Conservation (phyloP, 2,329 filamentous ascomycete species). For the Exophiala alcalophila region DNA sequence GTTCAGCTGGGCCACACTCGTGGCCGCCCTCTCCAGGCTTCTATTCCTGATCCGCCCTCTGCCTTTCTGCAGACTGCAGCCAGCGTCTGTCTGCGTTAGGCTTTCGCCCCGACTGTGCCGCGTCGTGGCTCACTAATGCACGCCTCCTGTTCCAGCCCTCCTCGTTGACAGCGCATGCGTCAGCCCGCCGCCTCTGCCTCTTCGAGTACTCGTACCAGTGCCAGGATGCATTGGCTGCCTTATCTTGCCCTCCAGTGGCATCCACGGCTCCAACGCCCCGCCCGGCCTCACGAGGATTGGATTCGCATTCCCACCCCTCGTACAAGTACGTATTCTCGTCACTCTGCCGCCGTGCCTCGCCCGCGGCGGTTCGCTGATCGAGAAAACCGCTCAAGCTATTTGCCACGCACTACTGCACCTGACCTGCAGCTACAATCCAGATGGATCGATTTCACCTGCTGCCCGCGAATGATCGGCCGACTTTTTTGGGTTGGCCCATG, state of each 20-base stretch:
- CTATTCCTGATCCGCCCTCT: conserved; percentile 21
- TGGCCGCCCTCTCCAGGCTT: conserved; percentile 10
- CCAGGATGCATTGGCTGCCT: conserved; percentile 26
- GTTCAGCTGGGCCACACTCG: conserved; percentile 11
- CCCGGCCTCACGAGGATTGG: background rate
- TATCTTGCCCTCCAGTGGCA: conserved; percentile 12
- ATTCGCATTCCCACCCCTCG: too few relatives aligned
- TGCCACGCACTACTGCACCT: conserved; percentile 18
- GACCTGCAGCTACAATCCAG: conserved; percentile 10
- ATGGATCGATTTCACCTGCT: background rate
- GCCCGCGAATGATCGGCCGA: conserved; percentile 1
- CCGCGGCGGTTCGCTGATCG: conserved; percentile 9
- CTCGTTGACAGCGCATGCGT: conserved; percentile 24
- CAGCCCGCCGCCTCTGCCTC: conserved; percentile 11
- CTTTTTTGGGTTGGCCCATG: conserved; percentile 3
- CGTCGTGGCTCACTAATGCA: conserved; percentile 19
- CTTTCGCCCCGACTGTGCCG: conserved; percentile 18
- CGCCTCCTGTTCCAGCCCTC: conserved; percentile 24
- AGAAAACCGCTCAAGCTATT: conserved; percentile 5
- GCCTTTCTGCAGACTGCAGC: conserved; percentile 1
- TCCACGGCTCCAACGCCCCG: conserved; percentile 13
- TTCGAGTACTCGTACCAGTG: background rate
- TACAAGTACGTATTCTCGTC: conserved; percentile 2
- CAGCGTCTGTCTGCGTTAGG: too few relatives aligned
- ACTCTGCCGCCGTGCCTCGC: background rate